Base-by-base conservation (phyloP, 257 asterid species). In the Petunia axillaris region DNA sequence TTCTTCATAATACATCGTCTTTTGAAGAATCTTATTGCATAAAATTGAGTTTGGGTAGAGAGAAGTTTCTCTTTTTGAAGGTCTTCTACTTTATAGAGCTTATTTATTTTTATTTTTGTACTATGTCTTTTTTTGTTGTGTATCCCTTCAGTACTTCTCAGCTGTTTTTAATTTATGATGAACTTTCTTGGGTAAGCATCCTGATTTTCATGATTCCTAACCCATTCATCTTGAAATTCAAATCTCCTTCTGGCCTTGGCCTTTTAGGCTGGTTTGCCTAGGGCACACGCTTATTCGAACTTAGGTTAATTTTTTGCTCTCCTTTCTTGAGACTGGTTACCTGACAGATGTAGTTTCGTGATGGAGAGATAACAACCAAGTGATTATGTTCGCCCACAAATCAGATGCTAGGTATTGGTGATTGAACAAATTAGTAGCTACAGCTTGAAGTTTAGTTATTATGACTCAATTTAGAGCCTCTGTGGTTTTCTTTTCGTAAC, bases 241-340 rank as follows among this genome's bases (percentile, higher is more conserved):
- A 9, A 36, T 16, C 36, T 40, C 37, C 74, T 46, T 65, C 13
- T 65, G 36, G 43, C 77, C 40, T 67, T 43, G 59, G 58, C 48
- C 39, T 25, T 52, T 70, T 46, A 48, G 48, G 59, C 59, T 70
- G 35, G 54, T 70, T 48, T 70, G 57, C 37, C 77, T 46, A 46
- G 25, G 46, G 43, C 41, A 35, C 59, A 25, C 46, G 77, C 59
- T 48, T 70, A 70, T 46, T 48, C 25, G 35, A 70, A 70, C 40
- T 59, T 70, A 48, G 77, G 77, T 46, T 70, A 40, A 66, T 48
- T n/a, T 70, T 70, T 48, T 3, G 43, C 36, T 70, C 77, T 70
- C 43, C 77, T 46, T 46, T 70, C 58, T 25, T 46, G 55, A 15
- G 58, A 48, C 59, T 48, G 77, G 40, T 70, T 48, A 9, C 38